Percentiles rank a stretch among this genome's conserved stretches.
These are phyloP conservation scores for Vigna unguiculata DNA, from an alignment of 306 rosid species.

Conservation along the genomic window DNA sequence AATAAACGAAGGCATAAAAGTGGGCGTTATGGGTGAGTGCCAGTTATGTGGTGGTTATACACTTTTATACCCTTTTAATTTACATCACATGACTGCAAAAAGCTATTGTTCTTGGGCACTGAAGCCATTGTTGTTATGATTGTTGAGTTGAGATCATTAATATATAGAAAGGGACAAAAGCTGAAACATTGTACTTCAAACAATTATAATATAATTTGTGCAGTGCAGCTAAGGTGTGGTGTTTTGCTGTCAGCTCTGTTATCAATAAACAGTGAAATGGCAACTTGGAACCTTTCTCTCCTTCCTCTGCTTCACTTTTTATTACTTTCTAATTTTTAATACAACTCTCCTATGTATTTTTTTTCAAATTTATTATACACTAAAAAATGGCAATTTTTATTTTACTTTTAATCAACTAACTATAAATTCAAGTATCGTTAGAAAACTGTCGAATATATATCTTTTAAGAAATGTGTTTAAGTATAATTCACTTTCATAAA, in stretches of 20 bases:
- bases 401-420: too few species aligned
- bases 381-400: too few species aligned
- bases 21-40: slow-evolving; percentile 9
- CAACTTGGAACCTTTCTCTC: slow-evolving; percentile 2
- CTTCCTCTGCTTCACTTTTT: neutral
- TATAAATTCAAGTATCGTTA: too few species aligned
- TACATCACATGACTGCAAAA: slow-evolving; percentile 7
- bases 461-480: too few species aligned
- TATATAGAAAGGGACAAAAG: slow-evolving; percentile 13
- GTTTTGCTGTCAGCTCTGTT: slow-evolving; percentile 12
- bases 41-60: slow-evolving; percentile 7
- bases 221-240: neutral
- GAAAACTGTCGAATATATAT: too few species aligned
- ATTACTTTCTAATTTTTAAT: too few species aligned
- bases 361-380: too few species aligned
- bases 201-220: slow-evolving; percentile 1
- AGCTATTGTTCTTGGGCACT: neutral
- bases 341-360: too few species aligned
- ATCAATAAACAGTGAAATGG: neutral
- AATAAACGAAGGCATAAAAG: neutral
- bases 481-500: too few species aligned
- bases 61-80: slow-evolving; percentile 15
- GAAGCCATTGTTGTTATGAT: neutral
- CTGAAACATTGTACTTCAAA: slow-evolving; percentile 26
- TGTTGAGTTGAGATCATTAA: slow-evolving; percentile 21